These are phyloP conservation scores for Pelargonium cotyledonis DNA, from an alignment of 441 rosid species.

Conservation along the genomic window DNA sequence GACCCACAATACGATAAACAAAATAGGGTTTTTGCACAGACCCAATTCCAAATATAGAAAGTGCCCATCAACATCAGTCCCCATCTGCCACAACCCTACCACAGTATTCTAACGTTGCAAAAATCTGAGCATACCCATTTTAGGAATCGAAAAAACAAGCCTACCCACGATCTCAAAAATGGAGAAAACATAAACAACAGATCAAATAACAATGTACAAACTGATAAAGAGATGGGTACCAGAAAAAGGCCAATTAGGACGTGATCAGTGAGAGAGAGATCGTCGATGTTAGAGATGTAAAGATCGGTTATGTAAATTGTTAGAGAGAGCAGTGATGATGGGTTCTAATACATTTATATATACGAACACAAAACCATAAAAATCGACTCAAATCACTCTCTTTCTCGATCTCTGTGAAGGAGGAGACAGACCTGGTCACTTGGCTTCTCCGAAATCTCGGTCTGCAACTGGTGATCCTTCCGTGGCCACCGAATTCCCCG, in stretches of 20 bases:
- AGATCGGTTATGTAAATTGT: too few species aligned
- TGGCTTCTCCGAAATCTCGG: neutral
- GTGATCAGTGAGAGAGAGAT: neutral
- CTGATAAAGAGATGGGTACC: neutral
- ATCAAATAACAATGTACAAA: neutral
- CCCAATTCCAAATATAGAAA: too few species aligned
- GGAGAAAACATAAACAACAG: neutral
- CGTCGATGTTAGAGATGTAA: too few species aligned
- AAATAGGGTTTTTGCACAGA: too few species aligned
- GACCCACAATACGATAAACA: too few species aligned
- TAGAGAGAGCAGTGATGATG: neutral
- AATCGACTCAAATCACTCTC: neutral
- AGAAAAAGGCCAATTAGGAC: neutral
- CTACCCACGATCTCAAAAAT: neutral
- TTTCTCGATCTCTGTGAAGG: neutral
- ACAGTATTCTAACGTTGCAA: neutral
- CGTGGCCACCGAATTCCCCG: neutral
- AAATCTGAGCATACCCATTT: neutral
- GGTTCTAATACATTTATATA: neutral
- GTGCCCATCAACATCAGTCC: neutral
- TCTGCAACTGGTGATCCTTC: neutral
- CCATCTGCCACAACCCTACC: neutral
- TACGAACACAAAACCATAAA: neutral
- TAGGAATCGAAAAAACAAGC: neutral
- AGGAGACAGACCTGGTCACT: neutral